Conservation (phyloP, 164 flowering plant species). For the Malania oleifera region DNA sequence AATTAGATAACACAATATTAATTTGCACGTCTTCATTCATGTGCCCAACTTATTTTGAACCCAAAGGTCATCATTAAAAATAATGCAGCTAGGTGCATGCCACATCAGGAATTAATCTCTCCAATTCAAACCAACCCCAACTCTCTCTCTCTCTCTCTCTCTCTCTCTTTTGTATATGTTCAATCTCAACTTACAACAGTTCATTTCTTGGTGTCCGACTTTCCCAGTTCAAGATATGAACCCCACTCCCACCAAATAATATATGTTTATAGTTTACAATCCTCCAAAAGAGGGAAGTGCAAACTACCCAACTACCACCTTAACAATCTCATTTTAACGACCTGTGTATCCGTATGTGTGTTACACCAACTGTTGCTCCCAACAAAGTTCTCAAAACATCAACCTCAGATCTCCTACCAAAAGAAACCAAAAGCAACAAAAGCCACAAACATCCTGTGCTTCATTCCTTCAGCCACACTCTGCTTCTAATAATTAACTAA, state of each 20-base stretch:
- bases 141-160: too few species aligned
- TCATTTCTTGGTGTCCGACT: neutral
- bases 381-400: slow-evolving; percentile 2
- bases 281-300: neutral
- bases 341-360: neutral
- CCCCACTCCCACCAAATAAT: slow-evolving; percentile 16
- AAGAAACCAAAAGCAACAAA: slow-evolving; percentile 4
- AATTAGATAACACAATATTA: too few species aligned
- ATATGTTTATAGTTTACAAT: too few species aligned
- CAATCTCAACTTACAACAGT: neutral
- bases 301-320: slow-evolving; percentile 1
- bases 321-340: slow-evolving; percentile 6
- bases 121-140: too few species aligned
- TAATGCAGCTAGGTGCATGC: too few species aligned
- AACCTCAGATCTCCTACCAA: neutral
- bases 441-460: slow-evolving; percentile 3
- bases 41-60: too few species aligned
- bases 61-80: too few species aligned
- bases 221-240: slow-evolving; percentile 17
- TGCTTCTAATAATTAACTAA: slow-evolving; percentile 16
- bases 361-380: slow-evolving; percentile 1
- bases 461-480: slow-evolving; percentile 28
- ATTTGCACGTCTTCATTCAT: too few species aligned
- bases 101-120: too few species aligned
- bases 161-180: too few species aligned